Base-by-base conservation (phyloP, 2,329 filamentous ascomycete species). In the Dactylellina sp. region DNA sequence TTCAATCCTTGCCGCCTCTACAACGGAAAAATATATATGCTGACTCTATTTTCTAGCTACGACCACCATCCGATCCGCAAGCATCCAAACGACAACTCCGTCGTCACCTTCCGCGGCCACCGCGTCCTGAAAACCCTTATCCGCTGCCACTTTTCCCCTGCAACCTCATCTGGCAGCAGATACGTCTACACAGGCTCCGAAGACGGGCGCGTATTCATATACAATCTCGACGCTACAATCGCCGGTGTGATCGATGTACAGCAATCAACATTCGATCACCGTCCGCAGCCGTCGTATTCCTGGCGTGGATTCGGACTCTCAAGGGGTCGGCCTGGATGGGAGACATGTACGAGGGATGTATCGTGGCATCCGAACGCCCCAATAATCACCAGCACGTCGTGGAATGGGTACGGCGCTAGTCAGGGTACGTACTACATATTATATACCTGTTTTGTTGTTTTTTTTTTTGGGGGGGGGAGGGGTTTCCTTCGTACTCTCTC, bases 141-240 rank as follows among this genome's bases (percentile, higher is more conserved):
- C 77, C 86, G 95, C 74, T 98, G 95, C 79, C 94, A 98, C 82
- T 99, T 99, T 82, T 95, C 91, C 32, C 95, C 95, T 0, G 88
- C 92, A 0, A 88, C 86, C 9, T 93, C 91, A 79, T 94, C 92
- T 1, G 91, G 97, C 80, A 93, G 91, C 7, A 86, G 92, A 78
- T 98, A 97, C 79, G 93, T 99, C 20, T 98, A 97, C 82, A 91
- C 90, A 18, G 95, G 95, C 20, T 96, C 91, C 78, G 88, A 92
- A 76, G 92, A 97, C 77, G 95, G 95, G 53, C 91, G 90, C 71
- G 91, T 97, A 0, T 94, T 93, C 78, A 87, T 98, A 44, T 99
- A 91, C 86, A 98, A 98, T 79, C 83, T 98, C 82, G 93, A 99
- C 79, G 93, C 92, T 32, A 97, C 93, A 0, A 79, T 91, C 9